Evolutionary conservation across 805 yeast species (phyloP), one percentile per base, ranked within the genome.

Genomic region (Cyberlindnera japonica): DNA sequence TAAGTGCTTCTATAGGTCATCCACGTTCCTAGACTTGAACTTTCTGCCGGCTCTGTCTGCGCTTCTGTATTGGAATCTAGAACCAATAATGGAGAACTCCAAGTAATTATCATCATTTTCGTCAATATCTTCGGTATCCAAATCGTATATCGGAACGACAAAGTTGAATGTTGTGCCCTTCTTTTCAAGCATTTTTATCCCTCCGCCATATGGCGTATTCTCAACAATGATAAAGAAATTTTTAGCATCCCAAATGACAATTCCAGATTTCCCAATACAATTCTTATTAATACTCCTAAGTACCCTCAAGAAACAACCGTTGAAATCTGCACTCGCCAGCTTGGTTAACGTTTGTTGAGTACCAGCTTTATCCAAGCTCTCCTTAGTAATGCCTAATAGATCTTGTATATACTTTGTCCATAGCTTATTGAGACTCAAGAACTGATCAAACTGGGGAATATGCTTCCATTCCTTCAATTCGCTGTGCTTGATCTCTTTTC

Each of bases 161-260:
- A 85, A 68, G 28, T 64, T 67, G 61, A 90, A 87, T 4, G 78
- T 59, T 0, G 87, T 67, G 3, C 84, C 84, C 40, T 70, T 71
- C 56, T 90, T 90, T 25, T 81, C 81, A 13, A 90, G 59, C 45
- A 81, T 63, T 50, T 77, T 72, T 26, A 87, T 43, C 4, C 89
- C 89, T 20, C 91, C 93, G 4, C 80, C 66, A 10, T 59, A 40
- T 32, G 26, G 35, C 18, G 40, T 48, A 16, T 57, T 56, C 1
- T 79, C 72, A 11, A 80, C 79, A 34, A 88, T 54, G 3, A 86
- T 71, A 54, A 86, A 82, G 44, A 75, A 73, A 49, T 79, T 77
- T 57, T 83, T 88, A 8, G 91, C 74, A 57, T 89, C 97, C 83
- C 93, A 85, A 2, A 86, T 64, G 2, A 89, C 85, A 5, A 89